Base-by-base conservation (phyloP, 805 yeast genomes). In the Candida sithepensis region DNA sequence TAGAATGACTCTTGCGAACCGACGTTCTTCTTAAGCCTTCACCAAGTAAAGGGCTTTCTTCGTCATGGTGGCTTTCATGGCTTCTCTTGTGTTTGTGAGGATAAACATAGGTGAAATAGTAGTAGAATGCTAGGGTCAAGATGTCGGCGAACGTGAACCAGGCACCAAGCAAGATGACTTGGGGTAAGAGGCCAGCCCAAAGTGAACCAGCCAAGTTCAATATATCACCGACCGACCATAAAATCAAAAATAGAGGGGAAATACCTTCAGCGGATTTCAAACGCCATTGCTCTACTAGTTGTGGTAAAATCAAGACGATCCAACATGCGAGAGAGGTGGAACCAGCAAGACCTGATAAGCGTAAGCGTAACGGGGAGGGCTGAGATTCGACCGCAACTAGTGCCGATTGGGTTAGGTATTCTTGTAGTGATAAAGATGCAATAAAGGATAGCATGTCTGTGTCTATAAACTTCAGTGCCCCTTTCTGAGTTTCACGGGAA, bases 71-170 rank as follows among this genome's bases (percentile, higher is more conserved):
- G 45, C 53, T 42, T 19, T 57, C 51, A 46, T 46, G 55, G 18
- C 40, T 33, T 20, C 44, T 50, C 32, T 38, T 40, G 42, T 40
- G 72, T 42, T 63, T 65, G 41, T 65, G 68, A 14, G 75, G 78
- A 55, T 70, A 77, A 3, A 77, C 54, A 42, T 63, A 58, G 8
- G 75, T 66, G 64, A 85, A 85, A 61, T 86, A 85, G 66, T 84
- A 82, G 41, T 75, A 60, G 58, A 80, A 85, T 2, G 83, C 81
- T 5, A 67, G 49, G 3, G 86, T 74, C 68, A 83, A 74, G 52
- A 82, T 58, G 61, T 87, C 95, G 16, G 89, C 85, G 55, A 85
- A 64, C 54, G 87, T 80, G 64, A 84, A 86, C 94, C 94, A 86
- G 4, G 79, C 67, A 2, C 90, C 92, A 47, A 86, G 73, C 22